These are phyloP conservation scores for Phalaenopsis aphrodite DNA, from an alignment of 106 monocot genomes.

Conservation along the genomic window DNA sequence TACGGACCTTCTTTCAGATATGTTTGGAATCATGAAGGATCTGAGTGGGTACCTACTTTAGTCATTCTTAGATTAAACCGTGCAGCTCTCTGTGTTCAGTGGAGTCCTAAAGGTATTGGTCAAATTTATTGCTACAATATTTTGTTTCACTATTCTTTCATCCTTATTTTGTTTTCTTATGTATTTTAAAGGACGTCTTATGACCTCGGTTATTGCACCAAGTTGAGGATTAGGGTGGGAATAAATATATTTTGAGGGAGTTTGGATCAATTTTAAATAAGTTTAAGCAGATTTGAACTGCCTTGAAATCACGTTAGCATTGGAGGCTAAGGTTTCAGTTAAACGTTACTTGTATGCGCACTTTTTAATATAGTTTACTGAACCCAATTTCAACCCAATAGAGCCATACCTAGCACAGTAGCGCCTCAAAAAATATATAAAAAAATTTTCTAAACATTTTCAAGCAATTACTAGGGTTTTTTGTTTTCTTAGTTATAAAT, in stretches of 20 bases:
- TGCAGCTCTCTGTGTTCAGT: conserved; percentile 94
- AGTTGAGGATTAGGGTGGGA: not conserved
- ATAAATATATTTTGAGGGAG: not conserved
- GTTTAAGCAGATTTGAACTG: not conserved
- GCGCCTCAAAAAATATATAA: no score
- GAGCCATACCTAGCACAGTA: no score
- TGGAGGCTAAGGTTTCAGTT: not conserved
- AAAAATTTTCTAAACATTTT: not conserved
- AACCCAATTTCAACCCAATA: no score
- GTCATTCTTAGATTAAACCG: conserved; percentile 97
- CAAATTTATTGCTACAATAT: not conserved
- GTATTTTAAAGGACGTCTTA: not conserved
- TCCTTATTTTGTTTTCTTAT: not conserved
- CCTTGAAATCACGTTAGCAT: not conserved
- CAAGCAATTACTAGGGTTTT: not conserved
- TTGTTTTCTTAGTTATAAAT: not conserved
- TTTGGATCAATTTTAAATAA: not conserved
- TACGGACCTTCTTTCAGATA: conserved; percentile 44
- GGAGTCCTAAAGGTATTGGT: conserved; percentile 89
- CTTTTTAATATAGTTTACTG: no score
- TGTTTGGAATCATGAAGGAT: conserved; percentile 88
- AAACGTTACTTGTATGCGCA: not conserved
- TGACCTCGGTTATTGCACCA: not conserved
- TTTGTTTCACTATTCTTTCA: not conserved
- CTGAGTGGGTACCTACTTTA: conserved; percentile 87